These are phyloP conservation scores for Claviceps purpurea DNA, from an alignment of 2,329 filamentous ascomycete genomes.

Conservation along the genomic window DNA sequence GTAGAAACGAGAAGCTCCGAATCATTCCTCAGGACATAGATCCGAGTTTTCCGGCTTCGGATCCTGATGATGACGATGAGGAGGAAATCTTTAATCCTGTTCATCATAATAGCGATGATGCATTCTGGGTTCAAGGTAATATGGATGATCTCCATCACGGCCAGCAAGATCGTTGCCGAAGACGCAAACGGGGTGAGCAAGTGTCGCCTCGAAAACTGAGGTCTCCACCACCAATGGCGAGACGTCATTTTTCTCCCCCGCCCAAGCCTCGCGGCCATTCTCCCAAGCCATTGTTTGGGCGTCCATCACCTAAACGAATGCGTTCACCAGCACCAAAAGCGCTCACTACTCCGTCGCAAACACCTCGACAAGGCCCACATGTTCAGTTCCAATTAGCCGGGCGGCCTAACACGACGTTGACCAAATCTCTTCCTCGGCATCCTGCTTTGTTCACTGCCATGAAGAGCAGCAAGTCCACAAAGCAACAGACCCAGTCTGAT, in stretches of 20 bases:
- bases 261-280: slow-evolving; percentile 24
- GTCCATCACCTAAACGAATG: slow-evolving; percentile 56
- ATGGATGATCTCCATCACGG: slow-evolving; percentile 54
- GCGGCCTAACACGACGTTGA: slow-evolving; percentile 57
- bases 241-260: slow-evolving; percentile 19
- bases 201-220: slow-evolving; percentile 31
- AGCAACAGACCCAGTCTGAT: slow-evolving; percentile 24
- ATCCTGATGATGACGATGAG: slow-evolving; percentile 75
- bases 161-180: slow-evolving; percentile 30
- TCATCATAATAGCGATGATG: slow-evolving; percentile 52
- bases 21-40: slow-evolving; percentile 92
- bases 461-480: slow-evolving; percentile 28
- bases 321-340: slow-evolving; percentile 55
- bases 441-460: slow-evolving; percentile 53
- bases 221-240: slow-evolving; percentile 27
- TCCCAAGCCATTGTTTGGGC: slow-evolving; percentile 41
- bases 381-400: slow-evolving; percentile 26
- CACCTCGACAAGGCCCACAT: slow-evolving; percentile 26
- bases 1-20: slow-evolving; percentile 68
- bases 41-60: slow-evolving; percentile 90
- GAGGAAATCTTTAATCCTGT: slow-evolving; percentile 48
- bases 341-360: slow-evolving; percentile 22
- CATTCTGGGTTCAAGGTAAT: slow-evolving; percentile 57
- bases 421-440: slow-evolving; percentile 75
- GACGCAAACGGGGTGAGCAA: slow-evolving; percentile 35